A percentile compares a stretch with the other conserved stretches of the same genome.
These are phyloP conservation scores for Primulina eburnea DNA, from an alignment of 257 asterid species.

Conservation along the genomic window DNA sequence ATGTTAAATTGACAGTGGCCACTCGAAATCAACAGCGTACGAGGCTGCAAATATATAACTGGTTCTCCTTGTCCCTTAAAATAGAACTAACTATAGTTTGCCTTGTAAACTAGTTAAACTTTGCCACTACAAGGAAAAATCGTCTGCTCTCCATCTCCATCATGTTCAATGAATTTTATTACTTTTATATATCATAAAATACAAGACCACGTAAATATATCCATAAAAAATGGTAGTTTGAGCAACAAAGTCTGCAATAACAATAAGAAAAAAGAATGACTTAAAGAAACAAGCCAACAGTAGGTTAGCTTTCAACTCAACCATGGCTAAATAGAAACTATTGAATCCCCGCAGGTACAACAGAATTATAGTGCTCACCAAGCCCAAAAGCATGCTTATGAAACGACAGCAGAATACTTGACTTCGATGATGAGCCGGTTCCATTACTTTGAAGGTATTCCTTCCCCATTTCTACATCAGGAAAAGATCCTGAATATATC, in stretches of 20 bases:
- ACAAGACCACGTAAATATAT: neutral
- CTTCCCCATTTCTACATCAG: constrained; percentile 99
- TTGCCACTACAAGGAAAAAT: neutral
- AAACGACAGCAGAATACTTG: constrained; percentile 72
- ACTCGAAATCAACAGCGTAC: no score
- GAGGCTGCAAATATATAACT: no score
- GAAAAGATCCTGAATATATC: constrained; percentile 87
- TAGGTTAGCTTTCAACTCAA: neutral
- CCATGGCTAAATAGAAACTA: constrained; percentile 16
- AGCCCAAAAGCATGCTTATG: constrained; percentile 96
- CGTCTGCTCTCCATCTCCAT: neutral
- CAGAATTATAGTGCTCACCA: constrained; percentile 95
- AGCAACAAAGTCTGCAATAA: neutral
- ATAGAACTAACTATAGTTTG: no score
- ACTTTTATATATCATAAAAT: neutral
- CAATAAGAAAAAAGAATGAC: neutral
- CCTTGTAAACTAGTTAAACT: no score
- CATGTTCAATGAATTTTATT: neutral
- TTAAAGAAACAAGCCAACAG: neutral
- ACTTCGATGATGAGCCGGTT: constrained; percentile 24
- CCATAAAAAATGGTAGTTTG: neutral
- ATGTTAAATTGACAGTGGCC: no score
- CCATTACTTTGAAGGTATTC: constrained; percentile 59
- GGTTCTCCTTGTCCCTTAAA: no score
- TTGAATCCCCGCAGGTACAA: constrained; percentile 45